phyloP scores from a whole-genome alignment of 2,329 filamentous ascomycete species.

The Monosporascus sp. region DNA sequence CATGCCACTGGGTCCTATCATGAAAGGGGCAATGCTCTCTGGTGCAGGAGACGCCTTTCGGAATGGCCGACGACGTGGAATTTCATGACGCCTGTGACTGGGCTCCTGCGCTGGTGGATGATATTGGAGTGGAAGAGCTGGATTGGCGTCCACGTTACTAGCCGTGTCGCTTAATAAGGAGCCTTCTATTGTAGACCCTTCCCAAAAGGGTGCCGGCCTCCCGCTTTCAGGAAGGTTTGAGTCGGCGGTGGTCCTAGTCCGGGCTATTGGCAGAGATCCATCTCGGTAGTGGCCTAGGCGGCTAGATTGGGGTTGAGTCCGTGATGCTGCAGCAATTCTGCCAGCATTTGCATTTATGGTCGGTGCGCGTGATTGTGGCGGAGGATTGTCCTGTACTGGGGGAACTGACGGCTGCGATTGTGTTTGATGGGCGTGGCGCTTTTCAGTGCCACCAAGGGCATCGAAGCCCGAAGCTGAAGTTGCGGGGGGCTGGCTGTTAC shows the following conservation, averaged over 20 bases:
- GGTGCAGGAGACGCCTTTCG: constrained; percentile 13
- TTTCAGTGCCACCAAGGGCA: constrained; percentile 14
- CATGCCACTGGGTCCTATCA: constrained; percentile 22
- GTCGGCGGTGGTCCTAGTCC: background rate
- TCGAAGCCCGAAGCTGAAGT: constrained; percentile 15
- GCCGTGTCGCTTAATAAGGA: constrained; percentile 27
- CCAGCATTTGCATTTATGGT: constrained; percentile 24
- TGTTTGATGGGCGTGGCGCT: constrained; percentile 15
- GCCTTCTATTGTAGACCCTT: constrained; percentile 27
- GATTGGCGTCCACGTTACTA: constrained; percentile 23
- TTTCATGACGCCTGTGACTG: constrained; percentile 17
- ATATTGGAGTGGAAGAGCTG: constrained; percentile 3
- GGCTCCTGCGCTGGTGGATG: constrained; percentile 3
- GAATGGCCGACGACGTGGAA: constrained; percentile 17
- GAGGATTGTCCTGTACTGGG: constrained; percentile 16
- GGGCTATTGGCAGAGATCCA: constrained; percentile 17
- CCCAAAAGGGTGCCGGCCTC: constrained; percentile 24
- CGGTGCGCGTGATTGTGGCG: constrained; percentile 22
- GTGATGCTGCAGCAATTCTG: constrained; percentile 16
- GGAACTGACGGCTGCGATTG: constrained; percentile 8
- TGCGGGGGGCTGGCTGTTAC: constrained; percentile 16
- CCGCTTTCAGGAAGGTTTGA: constrained; percentile 11
- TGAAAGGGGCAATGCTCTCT: constrained; percentile 18
- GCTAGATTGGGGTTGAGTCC: constrained; percentile 13
- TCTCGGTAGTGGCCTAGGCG: constrained; percentile 14